Evolutionary conservation across 1,284 basidiomycete species (phyloP).

Genomic region (Malassezia japonica): DNA sequence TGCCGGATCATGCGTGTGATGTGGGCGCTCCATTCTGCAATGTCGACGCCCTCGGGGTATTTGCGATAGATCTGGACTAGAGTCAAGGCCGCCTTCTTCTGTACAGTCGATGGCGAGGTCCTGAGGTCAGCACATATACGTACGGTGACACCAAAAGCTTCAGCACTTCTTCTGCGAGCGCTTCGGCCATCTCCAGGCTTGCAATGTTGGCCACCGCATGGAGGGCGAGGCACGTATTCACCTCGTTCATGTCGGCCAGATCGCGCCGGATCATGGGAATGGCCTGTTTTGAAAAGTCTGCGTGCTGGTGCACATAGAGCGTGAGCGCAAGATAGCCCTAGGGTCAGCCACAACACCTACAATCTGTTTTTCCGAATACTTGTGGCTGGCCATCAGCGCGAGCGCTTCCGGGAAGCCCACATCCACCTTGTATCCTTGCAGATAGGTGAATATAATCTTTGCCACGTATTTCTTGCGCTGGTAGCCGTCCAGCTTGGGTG

Average conservation of each 20-base stretch:
- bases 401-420: constrained; percentile 99
- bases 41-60: constrained; percentile 84
- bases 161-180: constrained; percentile 83
- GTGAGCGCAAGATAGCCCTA: constrained; percentile 96
- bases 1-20: constrained; percentile 94
- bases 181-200: constrained; percentile 95
- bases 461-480: constrained; percentile 89
- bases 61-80: constrained; percentile 86
- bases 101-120: constrained; percentile 87
- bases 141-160: constrained; percentile 89
- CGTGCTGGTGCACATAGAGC: constrained; percentile 94
- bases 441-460: constrained; percentile 98
- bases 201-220: constrained; percentile 98
- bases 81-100: constrained; percentile 96
- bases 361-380: constrained; percentile 99
- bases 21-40: constrained; percentile 86
- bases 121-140: constrained; percentile 54
- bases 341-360: constrained; percentile 54
- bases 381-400: constrained; percentile 86
- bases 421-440: constrained; percentile 96
- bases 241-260: constrained; percentile 83
- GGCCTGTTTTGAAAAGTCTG: constrained; percentile 84
- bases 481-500: constrained; percentile 76
- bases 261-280: constrained; percentile 98
- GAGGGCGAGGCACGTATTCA: constrained; percentile 89